These are phyloP conservation scores for Botrytis cinerea DNA, from an alignment of 2,329 filamentous ascomycete species.

Conservation along the genomic window DNA sequence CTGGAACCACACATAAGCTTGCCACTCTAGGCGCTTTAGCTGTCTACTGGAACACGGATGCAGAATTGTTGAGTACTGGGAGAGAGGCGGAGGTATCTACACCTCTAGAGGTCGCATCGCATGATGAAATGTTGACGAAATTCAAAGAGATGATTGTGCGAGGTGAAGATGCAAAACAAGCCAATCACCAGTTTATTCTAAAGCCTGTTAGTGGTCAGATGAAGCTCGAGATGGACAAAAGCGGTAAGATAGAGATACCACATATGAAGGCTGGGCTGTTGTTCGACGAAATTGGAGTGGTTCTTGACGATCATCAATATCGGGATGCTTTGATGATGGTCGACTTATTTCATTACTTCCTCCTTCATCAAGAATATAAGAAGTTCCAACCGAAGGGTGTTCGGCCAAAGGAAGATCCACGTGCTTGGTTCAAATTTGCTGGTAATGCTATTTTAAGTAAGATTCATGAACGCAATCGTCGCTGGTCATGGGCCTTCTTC, in stretches of 20 bases:
- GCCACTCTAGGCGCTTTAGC: conserved; percentile 87
- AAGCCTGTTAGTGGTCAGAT: conserved; percentile 95
- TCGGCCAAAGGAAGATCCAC: conserved; percentile 82
- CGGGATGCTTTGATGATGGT: conserved; percentile 97
- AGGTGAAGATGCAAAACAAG: conserved; percentile 56
- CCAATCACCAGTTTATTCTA: conserved; percentile 85
- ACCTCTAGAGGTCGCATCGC: conserved; percentile 62
- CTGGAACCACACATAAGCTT: conserved; percentile 84
- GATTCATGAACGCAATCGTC: conserved; percentile 89
- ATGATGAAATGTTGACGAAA: conserved; percentile 74
- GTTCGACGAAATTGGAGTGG: conserved; percentile 96
- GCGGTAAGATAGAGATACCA: conserved; percentile 73
- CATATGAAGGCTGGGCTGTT: conserved; percentile 88
- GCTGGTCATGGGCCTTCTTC: conserved; percentile 97
- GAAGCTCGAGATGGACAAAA: conserved; percentile 93
- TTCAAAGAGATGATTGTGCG: conserved; percentile 81
- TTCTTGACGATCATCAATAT: conserved; percentile 97
- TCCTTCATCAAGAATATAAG: conserved; percentile 96
- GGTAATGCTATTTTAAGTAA: conserved; percentile 86
- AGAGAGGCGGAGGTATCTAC: conserved; percentile 66
- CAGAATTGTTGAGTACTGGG: conserved; percentile 77
- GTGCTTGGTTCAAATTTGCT: conserved; percentile 90
- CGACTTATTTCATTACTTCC: conserved; percentile 97
- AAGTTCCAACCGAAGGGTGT: conserved; percentile 82
- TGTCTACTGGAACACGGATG: conserved; percentile 98